phyloP scores from a whole-genome alignment of 352 stramenopile species.

The Phytophthora ohioensis region DNA sequence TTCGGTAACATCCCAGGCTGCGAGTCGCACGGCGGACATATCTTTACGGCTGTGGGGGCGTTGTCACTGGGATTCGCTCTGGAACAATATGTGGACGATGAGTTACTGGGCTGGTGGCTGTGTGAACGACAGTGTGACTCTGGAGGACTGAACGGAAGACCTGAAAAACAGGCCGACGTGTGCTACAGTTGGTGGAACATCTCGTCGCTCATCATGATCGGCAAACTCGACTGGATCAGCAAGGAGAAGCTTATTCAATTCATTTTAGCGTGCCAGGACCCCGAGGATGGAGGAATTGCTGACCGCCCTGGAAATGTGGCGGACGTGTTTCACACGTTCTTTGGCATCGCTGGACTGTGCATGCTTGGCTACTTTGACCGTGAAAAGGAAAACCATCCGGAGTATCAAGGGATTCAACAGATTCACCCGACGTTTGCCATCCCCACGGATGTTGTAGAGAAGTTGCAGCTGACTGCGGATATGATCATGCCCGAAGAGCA shows the following conservation, averaged over 20 bases:
- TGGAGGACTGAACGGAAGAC: conserved; percentile 94
- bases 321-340: conserved; percentile 99
- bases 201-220: conserved; percentile 95
- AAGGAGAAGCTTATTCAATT: conserved; percentile 93
- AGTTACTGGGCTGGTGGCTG: conserved; percentile 97
- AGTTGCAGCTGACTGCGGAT: conserved; percentile 87
- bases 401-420: conserved; percentile 78
- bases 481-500: conserved; percentile 45
- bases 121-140: conserved; percentile 98
- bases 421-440: conserved; percentile 97
- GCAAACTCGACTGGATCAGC: conserved; percentile 96
- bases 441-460: conserved; percentile 91
- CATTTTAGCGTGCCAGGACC: conserved; percentile 97
- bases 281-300: conserved; percentile 97
- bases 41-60: conserved; percentile 97
- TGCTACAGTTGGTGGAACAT: conserved; percentile 99
- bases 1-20: conserved; percentile 93
- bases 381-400: conserved; percentile 57
- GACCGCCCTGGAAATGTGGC: conserved; percentile 97
- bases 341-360: conserved; percentile 95
- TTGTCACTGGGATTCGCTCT: conserved; percentile 89
- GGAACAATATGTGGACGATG: conserved; percentile 82
- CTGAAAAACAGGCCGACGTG: conserved; percentile 99
- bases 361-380: conserved; percentile 95
- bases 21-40: conserved; percentile 97